phyloP scores from a whole-genome alignment of 2,329 filamentous ascomycete species.

The Xylaria sp. region DNA sequence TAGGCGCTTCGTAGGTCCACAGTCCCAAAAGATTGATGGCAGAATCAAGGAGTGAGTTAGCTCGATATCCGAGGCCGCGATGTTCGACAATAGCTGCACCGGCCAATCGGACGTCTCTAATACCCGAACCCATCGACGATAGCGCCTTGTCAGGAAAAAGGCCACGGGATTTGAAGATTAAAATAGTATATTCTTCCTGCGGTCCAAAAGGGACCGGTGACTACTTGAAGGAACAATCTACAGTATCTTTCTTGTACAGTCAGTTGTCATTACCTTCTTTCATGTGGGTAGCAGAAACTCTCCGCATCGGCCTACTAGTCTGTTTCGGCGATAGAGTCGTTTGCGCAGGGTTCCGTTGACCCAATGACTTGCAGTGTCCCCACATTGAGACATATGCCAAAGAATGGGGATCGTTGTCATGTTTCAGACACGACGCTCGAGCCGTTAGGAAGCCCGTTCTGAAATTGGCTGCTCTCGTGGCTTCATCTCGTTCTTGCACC shows the following conservation, averaged over 20 bases:
- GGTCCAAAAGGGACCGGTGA: slow-evolving; percentile 1
- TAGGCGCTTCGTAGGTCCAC: slow-evolving; percentile 1
- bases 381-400: slow-evolving; percentile 42
- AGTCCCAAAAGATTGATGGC: slow-evolving; percentile 18
- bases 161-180: slow-evolving; percentile 36
- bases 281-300: slow-evolving; percentile 34
- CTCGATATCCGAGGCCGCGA: slow-evolving; percentile 17
- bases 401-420: slow-evolving; percentile 40
- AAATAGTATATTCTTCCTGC: slow-evolving; percentile 28
- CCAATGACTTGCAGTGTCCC: slow-evolving; percentile 47
- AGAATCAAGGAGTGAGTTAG: slow-evolving; percentile 9
- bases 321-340: slow-evolving; percentile 48
- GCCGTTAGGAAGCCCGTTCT: slow-evolving; percentile 39
- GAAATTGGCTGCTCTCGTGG: slow-evolving; percentile 5
- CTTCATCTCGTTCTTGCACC: slow-evolving; percentile 21
- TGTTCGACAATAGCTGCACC: slow-evolving; percentile 30
- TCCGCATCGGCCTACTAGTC: slow-evolving; percentile 33
- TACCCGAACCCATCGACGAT: slow-evolving; percentile 34
- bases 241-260: slow-evolving; percentile 49
- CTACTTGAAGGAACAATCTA: slow-evolving; percentile 33
- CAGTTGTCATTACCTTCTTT: slow-evolving; percentile 48
- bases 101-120: slow-evolving; percentile 33
- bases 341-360: slow-evolving; percentile 56
- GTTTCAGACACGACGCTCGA: slow-evolving; percentile 43
- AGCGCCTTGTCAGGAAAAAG: slow-evolving; percentile 27